Percentiles rank a stretch among this genome's conserved stretches.
phyloP scores from a whole-genome alignment of 2,329 filamentous ascomycete species.

The Botrytis fragariae region DNA sequence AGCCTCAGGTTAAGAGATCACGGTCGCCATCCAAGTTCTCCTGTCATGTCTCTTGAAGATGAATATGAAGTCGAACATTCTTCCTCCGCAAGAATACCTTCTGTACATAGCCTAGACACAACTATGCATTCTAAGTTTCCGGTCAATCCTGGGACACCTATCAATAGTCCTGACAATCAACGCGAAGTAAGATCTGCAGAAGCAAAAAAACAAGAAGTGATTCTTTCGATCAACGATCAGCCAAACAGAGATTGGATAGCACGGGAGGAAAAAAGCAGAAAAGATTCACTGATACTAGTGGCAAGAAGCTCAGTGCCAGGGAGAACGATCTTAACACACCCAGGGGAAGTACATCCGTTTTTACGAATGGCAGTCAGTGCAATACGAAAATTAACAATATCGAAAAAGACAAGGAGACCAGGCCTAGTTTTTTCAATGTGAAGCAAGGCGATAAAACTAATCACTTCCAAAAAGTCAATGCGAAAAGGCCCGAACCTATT shows the following conservation, averaged over 20 bases:
- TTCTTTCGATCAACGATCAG: neutral
- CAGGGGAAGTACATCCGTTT: neutral
- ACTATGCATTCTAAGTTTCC: neutral
- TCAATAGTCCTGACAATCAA: neutral
- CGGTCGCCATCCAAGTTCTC: neutral
- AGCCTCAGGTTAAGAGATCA: too few relatives aligned
- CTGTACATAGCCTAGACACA: neutral
- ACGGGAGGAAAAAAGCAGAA: neutral
- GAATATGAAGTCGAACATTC: fast-evolving
- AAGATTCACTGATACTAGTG: too few relatives aligned
- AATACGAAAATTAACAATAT: neutral
- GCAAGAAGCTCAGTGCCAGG: neutral
- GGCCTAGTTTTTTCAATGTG: neutral
- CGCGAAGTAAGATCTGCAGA: neutral
- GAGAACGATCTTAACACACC: neutral
- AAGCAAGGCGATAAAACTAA: neutral
- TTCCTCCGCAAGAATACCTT: neutral
- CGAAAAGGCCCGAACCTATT: neutral
- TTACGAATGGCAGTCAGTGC: neutral
- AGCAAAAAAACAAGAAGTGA: neutral
- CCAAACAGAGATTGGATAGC: too few relatives aligned
- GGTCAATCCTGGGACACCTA: neutral
- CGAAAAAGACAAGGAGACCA: neutral
- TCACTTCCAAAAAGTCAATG: neutral
- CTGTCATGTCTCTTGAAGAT: neutral